phyloP scores from a whole-genome alignment of 2,329 filamentous ascomycete genomes.

The Aurifilum marmelostoma region DNA sequence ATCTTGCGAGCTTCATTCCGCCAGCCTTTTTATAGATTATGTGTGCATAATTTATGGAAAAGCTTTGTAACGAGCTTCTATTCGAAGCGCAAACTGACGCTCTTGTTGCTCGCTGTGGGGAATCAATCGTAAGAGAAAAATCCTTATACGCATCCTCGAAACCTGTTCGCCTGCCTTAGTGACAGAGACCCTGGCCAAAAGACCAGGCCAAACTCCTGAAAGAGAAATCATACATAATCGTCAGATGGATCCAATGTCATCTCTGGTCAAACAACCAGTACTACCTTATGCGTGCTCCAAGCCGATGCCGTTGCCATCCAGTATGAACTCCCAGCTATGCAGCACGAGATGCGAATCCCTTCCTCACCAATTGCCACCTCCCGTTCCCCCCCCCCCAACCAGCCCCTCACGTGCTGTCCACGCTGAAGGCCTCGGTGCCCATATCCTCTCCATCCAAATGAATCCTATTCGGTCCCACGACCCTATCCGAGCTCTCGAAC shows the following conservation, averaged over 20 bases:
- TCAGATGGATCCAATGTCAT: not conserved
- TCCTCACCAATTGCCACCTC: not conserved
- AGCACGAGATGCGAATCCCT: not conserved
- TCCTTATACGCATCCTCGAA: constrained; percentile 3
- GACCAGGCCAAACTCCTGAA: not conserved
- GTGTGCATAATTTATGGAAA: too few relatives aligned
- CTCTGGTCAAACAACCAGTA: not conserved
- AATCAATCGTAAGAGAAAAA: not conserved
- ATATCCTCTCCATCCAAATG: not conserved
- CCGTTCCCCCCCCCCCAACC: too few relatives aligned
- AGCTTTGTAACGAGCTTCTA: not conserved
- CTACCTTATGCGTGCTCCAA: constrained; percentile 12
- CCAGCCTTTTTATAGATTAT: not conserved
- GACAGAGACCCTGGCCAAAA: not conserved
- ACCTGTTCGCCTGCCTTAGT: not conserved
- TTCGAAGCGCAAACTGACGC: not conserved
- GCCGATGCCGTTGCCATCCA: constrained; percentile 3
- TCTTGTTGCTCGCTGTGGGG: not conserved
- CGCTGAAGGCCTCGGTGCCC: constrained; percentile 19
- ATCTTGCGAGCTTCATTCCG: not conserved
- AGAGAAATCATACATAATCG: not conserved
- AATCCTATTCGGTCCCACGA: not conserved
- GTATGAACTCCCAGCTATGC: constrained; percentile 6
- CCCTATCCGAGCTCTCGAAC: constrained; percentile 7
- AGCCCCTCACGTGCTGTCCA: constrained; percentile 14